These are phyloP conservation scores for Conticribra weissflogii DNA, from an alignment of 108 stramenopile species.

Conservation along the genomic window DNA sequence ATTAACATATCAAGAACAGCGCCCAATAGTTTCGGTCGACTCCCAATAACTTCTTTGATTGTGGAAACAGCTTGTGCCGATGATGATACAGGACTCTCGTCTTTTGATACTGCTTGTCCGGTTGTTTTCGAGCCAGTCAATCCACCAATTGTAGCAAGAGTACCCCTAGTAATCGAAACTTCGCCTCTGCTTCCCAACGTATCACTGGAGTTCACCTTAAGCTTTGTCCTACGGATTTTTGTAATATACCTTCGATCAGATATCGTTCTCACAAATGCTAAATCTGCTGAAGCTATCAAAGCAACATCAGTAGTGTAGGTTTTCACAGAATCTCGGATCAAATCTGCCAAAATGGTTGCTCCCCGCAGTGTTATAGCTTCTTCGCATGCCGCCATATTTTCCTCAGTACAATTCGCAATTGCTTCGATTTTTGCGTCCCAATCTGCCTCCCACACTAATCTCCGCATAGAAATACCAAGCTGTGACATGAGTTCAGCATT, in stretches of 20 bases:
- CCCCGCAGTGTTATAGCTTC: constrained; percentile 60
- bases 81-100: constrained; percentile 23
- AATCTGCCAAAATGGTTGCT: constrained; percentile 68
- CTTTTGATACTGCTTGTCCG: background rate
- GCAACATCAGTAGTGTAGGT: constrained; percentile 53
- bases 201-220: constrained; percentile 19
- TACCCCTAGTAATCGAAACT: background rate
- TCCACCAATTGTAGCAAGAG: constrained; percentile 18
- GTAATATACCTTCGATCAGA: constrained; percentile 70
- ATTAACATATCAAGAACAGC: constrained; percentile 76
- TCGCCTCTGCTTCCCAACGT: constrained; percentile 1
- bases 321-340: constrained; percentile 63
- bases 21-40: constrained; percentile 76
- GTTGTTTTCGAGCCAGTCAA: constrained; percentile 5
- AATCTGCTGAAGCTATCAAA: constrained; percentile 60
- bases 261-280: constrained; percentile 61
- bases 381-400: constrained; percentile 26
- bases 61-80: constrained; percentile 39
- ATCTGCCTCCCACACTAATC: constrained; percentile 88
- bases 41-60: constrained; percentile 61
- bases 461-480: constrained; percentile 67
- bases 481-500: constrained; percentile 76
- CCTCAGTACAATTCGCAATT: constrained; percentile 18
- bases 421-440: constrained; percentile 62
- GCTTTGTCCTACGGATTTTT: constrained; percentile 58